A percentile compares a stretch with the other conserved stretches of the same genome.
These are phyloP conservation scores for Colletotrichum limetticola DNA, from an alignment of 2,329 filamentous ascomycete genomes.

Conservation along the genomic window DNA sequence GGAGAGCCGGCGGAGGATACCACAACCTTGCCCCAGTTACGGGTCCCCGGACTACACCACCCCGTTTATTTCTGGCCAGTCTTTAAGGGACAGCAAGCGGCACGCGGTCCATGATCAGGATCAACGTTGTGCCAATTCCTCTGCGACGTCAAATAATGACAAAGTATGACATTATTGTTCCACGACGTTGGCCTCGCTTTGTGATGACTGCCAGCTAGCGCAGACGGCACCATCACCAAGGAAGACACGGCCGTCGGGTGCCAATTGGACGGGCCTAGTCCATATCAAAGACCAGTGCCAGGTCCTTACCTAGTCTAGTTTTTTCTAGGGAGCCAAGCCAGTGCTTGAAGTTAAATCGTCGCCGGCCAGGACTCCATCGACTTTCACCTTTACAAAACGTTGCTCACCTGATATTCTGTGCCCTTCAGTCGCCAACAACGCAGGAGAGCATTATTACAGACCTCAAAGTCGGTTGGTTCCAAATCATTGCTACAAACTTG, in stretches of 20 bases:
- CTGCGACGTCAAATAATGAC: neutral
- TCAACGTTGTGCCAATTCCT: slow-evolving; percentile 4
- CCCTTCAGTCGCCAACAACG: neutral
- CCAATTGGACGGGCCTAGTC: slow-evolving; percentile 16
- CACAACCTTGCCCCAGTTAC: slow-evolving; percentile 15
- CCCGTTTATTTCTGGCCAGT: neutral
- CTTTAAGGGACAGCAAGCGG: neutral
- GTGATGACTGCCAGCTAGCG: neutral
- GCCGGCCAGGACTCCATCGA: neutral
- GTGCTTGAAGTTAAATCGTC: slow-evolving; percentile 13
- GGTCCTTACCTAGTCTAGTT: neutral
- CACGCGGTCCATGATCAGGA: slow-evolving; percentile 5
- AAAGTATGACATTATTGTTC: neutral
- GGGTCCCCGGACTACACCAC: neutral
- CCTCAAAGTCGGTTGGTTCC: neutral
- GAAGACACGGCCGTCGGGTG: slow-evolving; percentile 13
- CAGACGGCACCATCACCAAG: neutral
- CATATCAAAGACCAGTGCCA: neutral
- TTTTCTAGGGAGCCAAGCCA: slow-evolving; percentile 16
- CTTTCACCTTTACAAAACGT: neutral
- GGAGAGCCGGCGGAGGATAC: neutral
- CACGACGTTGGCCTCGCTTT: neutral
- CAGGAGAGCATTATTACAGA: neutral
- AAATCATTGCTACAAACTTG: neutral
- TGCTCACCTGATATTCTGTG: neutral